Evolutionary conservation across 306 rosid species (phyloP), one percentile per base, ranked within the genome.

Genomic region (Potentilla sterilis): DNA sequence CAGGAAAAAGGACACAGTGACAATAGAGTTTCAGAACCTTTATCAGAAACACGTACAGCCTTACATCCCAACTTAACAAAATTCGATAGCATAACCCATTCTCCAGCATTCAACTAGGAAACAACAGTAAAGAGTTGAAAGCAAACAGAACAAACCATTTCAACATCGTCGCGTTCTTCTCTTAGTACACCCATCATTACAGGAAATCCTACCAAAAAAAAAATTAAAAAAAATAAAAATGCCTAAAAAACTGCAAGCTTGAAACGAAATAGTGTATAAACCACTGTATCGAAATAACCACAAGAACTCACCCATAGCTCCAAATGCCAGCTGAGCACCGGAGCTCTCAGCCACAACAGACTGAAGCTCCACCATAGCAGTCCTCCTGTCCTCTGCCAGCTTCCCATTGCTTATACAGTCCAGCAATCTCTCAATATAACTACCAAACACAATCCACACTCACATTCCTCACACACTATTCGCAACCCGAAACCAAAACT

Each of bases 331-430:
- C 87, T 94, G 97, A 46, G 90, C 87, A 78, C 84, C 83, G 43
- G 74, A 86, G 75, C 80, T 94, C 81, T 94, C 98, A 5, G 88
- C 86, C 62, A 94, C 97, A 79, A 94, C 82, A 71, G 97, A 88
- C 85, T 88, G 98, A 83, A 94, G 97, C 84, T 94, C 98, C 5
- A 83, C 82, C 84, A 91, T 83, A 74, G 98, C 98, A 78, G 83
- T 82, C 77, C 97, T 93, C 83, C 97, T 82, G 65, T 93, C 98
- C 57, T 93, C 98, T 2, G 92, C 84, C 68, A 91, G 82, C 82
- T 93, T 88, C 46, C 98, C 98, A 80, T 93, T 93, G 92, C 88
- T 93, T 75, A 93, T 86, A 38, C 98, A 93, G 77, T 89, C 96
- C 64, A 93, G 94, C 85, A 93, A 89, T 46, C 97, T 91, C 76